A percentile compares a stretch with the other conserved stretches of the same genome.
Evolutionary conservation across 371 early-diverging fungal genomes (phyloP).

Genomic region (Mortierella sp.): DNA sequence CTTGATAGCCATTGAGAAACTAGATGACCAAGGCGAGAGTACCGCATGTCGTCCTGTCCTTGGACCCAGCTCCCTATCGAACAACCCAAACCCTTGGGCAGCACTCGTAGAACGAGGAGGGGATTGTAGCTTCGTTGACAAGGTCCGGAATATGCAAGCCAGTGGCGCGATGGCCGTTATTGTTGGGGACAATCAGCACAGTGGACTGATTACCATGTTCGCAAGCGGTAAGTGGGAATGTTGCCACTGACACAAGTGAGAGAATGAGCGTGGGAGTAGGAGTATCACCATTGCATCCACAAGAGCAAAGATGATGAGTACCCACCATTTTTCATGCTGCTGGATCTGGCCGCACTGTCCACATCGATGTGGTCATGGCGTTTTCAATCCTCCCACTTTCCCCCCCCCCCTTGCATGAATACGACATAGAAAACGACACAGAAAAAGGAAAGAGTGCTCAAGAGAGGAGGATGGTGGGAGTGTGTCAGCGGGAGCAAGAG

Average conservation of each 20-base stretch:
- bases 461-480: no score
- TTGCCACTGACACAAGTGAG: background rate
- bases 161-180: constrained; percentile 89
- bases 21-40: constrained; percentile 21
- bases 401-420: no score
- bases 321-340: background rate
- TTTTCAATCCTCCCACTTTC: no score
- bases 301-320: no score
- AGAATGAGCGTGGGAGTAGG: no score
- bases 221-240: constrained; percentile 71
- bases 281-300: no score
- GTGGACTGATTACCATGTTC: constrained; percentile 90
- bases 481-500: no score
- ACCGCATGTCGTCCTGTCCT: constrained; percentile 32
- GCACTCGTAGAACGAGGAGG: constrained; percentile 85
- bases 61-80: constrained; percentile 39
- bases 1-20: constrained; percentile 53
- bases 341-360: no score
- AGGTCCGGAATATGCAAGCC: constrained; percentile 88
- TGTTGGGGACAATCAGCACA: constrained; percentile 83
- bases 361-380: no score
- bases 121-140: constrained; percentile 87
- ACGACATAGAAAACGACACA: no score
- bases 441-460: no score
- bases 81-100: constrained; percentile 70